phyloP scores from a whole-genome alignment of 805 yeast genomes.

The Candida dajiaensis region DNA sequence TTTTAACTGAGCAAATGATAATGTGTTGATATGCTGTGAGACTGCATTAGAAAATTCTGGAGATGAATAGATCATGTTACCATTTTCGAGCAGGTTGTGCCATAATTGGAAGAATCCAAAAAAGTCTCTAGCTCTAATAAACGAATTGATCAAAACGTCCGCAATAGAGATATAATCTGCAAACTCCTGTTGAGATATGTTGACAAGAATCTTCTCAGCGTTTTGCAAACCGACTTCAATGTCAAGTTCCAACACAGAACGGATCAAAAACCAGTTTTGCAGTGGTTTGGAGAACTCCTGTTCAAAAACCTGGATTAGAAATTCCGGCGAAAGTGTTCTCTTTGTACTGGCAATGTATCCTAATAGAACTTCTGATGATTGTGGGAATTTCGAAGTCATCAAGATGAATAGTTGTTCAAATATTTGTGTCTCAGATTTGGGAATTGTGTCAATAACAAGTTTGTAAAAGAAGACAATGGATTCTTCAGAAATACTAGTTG shows the following conservation, averaged over 20 bases:
- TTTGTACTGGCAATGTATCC: conserved; percentile 42
- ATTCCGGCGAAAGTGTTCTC: conserved; percentile 47
- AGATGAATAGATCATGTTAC: conserved; percentile 12
- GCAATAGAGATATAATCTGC: conserved; percentile 16
- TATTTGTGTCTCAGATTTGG: conserved; percentile 26
- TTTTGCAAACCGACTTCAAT: conserved; percentile 50
- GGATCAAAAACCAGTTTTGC: conserved; percentile 42
- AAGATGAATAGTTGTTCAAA: conserved; percentile 45
- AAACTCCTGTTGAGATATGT: conserved; percentile 4
- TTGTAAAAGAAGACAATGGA: conserved; percentile 27
- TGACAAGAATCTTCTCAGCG: conserved; percentile 28
- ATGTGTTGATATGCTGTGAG: conserved; percentile 33
- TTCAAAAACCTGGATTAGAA: conserved; percentile 38
- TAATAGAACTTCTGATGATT: conserved; percentile 38
- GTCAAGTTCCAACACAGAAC: conserved; percentile 45
- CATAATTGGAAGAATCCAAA: conserved; percentile 42
- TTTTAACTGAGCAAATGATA: conserved; percentile 44
- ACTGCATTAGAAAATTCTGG: conserved; percentile 30
- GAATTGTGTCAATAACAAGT: conserved; percentile 25
- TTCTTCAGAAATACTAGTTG: conserved; percentile 11
- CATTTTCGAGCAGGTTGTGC: conserved; percentile 21
- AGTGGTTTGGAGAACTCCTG: conserved; percentile 42
- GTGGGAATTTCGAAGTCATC: conserved; percentile 34
- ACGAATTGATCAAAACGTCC: conserved; percentile 37
- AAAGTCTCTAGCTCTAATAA: conserved; percentile 53